Evolutionary conservation across 164 flowering plant genomes (phyloP).

Genomic region (grape (Vitis vinifera)): ASM3070453v1 NC_081805.1:9816501-9817000

Average conservation of each 20-base stretch:
- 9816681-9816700: slow-evolving; percentile 1
- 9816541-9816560: slow-evolving; percentile 24
- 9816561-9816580: slow-evolving; percentile 17
- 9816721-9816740: slow-evolving; percentile 12
- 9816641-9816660: not conserved
- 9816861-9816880: slow-evolving; percentile 4
- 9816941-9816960: no score
- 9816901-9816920: no score
- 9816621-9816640: not conserved
- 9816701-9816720: slow-evolving; percentile 19
- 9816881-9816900: not conserved
- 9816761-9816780: slow-evolving; percentile 2
- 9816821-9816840: slow-evolving; percentile 12
- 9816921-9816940: no score
- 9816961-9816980: no score
- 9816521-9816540: slow-evolving; percentile 32
- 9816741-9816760: slow-evolving; percentile 5
- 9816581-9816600: slow-evolving; percentile 4
- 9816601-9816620: slow-evolving; percentile 6
- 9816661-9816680: no score
- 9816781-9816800: slow-evolving; percentile 3
- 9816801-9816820: not conserved
- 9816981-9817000: not conserved
- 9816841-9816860: slow-evolving; percentile 13
- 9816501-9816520: slow-evolving; percentile 55